phyloP scores from a whole-genome alignment of 495 filamentous ascomycete genomes.

The Articulospora tetracladia region DNA sequence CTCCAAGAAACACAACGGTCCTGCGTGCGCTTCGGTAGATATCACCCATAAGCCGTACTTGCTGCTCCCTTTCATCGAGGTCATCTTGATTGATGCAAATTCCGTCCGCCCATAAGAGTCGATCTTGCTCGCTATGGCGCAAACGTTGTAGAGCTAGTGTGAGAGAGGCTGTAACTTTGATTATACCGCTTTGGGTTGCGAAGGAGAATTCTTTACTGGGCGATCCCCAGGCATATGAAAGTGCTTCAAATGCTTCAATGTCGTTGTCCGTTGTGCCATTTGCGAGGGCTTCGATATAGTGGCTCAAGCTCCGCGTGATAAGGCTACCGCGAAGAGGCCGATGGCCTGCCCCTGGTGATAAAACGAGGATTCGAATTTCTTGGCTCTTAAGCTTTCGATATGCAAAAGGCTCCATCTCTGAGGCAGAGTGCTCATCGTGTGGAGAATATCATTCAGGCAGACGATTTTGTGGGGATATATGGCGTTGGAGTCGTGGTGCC shows the following conservation, averaged over 20 bases:
- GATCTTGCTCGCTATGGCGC: background rate
- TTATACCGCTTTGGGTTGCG: constrained; percentile 1
- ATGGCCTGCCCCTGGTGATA: too few species aligned
- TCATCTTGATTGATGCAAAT: constrained; percentile 19
- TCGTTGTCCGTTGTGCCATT: too few species aligned
- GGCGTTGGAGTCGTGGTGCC: too few species aligned
- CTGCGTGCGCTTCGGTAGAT: constrained; percentile 5
- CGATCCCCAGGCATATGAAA: constrained; percentile 23
- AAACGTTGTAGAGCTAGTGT: background rate
- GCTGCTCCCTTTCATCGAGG: constrained; percentile 10
- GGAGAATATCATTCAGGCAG: too few species aligned
- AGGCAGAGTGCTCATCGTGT: too few species aligned
- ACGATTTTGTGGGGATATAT: too few species aligned
- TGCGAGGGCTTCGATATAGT: too few species aligned
- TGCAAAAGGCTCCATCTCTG: too few species aligned
- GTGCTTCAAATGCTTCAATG: constrained; percentile 22
- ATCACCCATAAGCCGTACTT: constrained; percentile 12
- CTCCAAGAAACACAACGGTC: constrained; percentile 2
- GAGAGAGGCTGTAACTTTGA: background rate
- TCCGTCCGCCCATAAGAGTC: constrained; percentile 16
- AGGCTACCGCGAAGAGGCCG: too few species aligned
- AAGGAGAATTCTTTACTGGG: constrained; percentile 3
- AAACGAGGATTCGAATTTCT: too few species aligned
- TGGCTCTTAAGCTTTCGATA: too few species aligned
- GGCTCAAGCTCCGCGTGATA: too few species aligned